Evolutionary conservation across 2,329 filamentous ascomycete species (phyloP), one percentile per base, ranked within the genome.

Genomic region (Capronia epimyces): DNA sequence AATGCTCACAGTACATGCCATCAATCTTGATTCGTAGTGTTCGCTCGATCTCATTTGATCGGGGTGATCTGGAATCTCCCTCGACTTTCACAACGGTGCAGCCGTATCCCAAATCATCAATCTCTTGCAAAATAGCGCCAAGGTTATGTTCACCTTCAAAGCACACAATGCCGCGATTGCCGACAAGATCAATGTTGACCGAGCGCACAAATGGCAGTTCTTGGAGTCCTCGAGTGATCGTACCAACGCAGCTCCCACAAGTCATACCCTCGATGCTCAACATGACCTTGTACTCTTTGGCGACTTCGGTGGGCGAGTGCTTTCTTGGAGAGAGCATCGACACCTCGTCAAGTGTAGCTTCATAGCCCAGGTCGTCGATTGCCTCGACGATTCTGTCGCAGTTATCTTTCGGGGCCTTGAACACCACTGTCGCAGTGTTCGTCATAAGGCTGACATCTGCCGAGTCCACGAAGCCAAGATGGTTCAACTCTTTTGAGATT

Each of bases 1-100:
- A 90, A 61, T 86, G 81, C 12, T 78, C 74, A 67, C 87, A 90
- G 66, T 86, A 88, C 70, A 90, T 83, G 43, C 87, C 87, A 43
- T 85, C 77, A 43, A 91, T 72, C 32, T 68, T 69, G 50, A 90
- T 80, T 49, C 83, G 78, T 2, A 88, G 75, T 1, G 79, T 81
- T 41, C 86, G 56, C 32, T 61, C 51, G 13, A 18, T 37, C 48
- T 32, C 8, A 31, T 20, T 8, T 21, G 60, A 55, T 3, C 58
- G 49, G 21, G 60, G 53, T 34, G 67, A 60, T 13, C 67, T 58
- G 1, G 64, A 53, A 13, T n/a, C 5, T 8, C 18, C 75, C 59
- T 43, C 51, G 9, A 79, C 68, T 24, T 73, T 73, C 58, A 81
- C 77, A 12, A 87, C 66, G 0, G 75, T 69, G 22, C 80, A 82